Conservation (phyloP, 2,329 filamentous ascomycete species). For the Fusarium sp. region DNA sequence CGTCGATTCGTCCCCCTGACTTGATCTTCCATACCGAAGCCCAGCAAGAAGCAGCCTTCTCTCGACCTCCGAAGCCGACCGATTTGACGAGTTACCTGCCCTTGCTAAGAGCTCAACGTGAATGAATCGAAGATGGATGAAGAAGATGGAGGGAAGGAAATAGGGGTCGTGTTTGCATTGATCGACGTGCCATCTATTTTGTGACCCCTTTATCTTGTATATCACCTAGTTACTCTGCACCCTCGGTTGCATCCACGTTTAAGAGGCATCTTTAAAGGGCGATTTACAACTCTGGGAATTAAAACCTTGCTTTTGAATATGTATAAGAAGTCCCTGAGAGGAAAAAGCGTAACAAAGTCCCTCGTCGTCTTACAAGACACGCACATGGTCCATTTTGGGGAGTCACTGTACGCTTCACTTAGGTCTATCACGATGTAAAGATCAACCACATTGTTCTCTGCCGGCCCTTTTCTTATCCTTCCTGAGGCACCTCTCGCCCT, state of each 20-base stretch:
- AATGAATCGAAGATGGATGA: neutral
- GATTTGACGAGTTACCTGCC: neutral
- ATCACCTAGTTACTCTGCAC: neutral
- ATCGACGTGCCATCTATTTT: neutral
- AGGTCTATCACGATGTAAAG: neutral
- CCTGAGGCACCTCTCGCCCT: neutral
- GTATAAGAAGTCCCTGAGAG: neutral
- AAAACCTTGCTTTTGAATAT: neutral
- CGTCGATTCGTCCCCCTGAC: neutral
- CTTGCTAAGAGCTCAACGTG: neutral
- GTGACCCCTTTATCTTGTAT: neutral
- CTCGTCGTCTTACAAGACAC: neutral
- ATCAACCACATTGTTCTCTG: neutral
- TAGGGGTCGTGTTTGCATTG: neutral
- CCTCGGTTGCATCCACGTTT: neutral
- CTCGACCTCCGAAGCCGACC: neutral
- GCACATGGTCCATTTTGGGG: neutral
- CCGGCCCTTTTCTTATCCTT: neutral
- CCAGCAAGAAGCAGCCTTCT: neutral
- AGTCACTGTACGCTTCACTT: neutral
- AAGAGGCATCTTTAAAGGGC: no score
- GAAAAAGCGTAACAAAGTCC: neutral
- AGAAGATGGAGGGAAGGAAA: neutral
- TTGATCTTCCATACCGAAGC: neutral
- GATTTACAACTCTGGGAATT: neutral